Evolutionary conservation across 2,329 filamentous ascomycete species (phyloP).

Genomic region (Pseudopithomyces chartarum): DNA sequence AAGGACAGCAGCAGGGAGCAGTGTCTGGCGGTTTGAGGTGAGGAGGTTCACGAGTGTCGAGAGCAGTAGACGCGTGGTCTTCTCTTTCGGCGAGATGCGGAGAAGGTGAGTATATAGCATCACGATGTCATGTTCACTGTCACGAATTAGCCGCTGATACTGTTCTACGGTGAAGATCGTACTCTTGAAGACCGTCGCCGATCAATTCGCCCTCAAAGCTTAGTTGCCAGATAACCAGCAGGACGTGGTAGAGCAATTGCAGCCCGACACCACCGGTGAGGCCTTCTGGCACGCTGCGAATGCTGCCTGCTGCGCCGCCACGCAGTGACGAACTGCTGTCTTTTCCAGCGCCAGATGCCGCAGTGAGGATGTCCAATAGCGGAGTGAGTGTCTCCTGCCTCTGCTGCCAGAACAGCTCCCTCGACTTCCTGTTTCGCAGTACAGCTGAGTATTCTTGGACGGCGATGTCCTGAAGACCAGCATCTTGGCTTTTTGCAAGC

Average conservation of each 20-base stretch:
- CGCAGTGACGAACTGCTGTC: constrained; percentile 67
- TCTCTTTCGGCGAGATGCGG: constrained; percentile 93
- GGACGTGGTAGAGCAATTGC: constrained; percentile 90
- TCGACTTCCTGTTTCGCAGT: constrained; percentile 73
- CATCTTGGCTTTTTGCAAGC: constrained; percentile 82
- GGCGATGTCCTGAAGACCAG: constrained; percentile 91
- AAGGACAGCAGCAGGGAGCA: constrained; percentile 83
- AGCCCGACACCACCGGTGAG: constrained; percentile 80
- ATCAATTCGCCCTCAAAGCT: constrained; percentile 79
- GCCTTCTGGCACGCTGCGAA: constrained; percentile 68
- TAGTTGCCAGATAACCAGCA: constrained; percentile 94
- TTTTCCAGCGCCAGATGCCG: constrained; percentile 74
- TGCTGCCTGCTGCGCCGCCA: constrained; percentile 56
- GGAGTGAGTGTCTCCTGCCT: constrained; percentile 82
- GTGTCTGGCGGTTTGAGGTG: constrained; percentile 67
- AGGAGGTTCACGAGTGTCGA: constrained; percentile 90
- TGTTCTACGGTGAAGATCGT: constrained; percentile 41
- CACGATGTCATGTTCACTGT: constrained; percentile 88
- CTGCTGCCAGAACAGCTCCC: constrained; percentile 89
- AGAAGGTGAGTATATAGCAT: constrained; percentile 91
- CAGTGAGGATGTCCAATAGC: constrained; percentile 77
- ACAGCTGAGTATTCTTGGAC: constrained; percentile 89
- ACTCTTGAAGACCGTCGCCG: constrained; percentile 86
- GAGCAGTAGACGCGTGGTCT: constrained; percentile 89
- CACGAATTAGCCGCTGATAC: constrained; percentile 17